phyloP scores from a whole-genome alignment of 257 asterid species.

The Solanum habrochaites region DNA sequence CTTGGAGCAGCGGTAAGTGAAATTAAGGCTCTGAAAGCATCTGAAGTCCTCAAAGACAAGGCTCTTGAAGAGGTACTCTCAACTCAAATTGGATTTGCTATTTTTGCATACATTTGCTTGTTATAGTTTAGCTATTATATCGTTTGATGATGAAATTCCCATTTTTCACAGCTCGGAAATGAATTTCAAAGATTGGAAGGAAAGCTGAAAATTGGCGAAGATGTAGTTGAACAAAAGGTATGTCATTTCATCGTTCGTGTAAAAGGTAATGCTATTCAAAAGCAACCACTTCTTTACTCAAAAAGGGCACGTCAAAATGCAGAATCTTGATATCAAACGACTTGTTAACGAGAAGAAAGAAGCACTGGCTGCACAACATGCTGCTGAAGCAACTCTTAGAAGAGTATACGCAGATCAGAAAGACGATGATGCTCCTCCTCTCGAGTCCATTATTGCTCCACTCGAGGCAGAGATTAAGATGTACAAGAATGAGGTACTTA shows the following conservation, averaged over 20 bases:
- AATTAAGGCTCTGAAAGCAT: conserved; percentile 60
- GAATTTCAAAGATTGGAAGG: conserved; percentile 49
- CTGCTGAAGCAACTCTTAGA: conserved; percentile 88
- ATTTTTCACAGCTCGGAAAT: conserved; percentile 43
- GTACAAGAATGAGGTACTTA: conserved; percentile 59
- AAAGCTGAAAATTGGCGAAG: conserved; percentile 38
- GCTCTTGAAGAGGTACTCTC: conserved; percentile 66
- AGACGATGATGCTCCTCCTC: conserved; percentile 52
- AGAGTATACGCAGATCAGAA: conserved; percentile 70
- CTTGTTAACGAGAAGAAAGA: conserved; percentile 53
- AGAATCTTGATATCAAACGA: conserved; percentile 69
- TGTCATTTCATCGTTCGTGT: background rate
- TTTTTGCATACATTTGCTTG: background rate
- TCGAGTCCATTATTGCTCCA: conserved; percentile 71
- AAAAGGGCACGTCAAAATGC: conserved; percentile 7
- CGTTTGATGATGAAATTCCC: background rate
- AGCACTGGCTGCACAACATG: conserved; percentile 76
- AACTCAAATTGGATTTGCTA: background rate
- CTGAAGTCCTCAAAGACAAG: conserved; percentile 61
- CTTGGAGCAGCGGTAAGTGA: conserved; percentile 56
- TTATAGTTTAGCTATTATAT: background rate
- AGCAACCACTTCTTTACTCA: background rate
- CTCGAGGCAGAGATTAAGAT: conserved; percentile 86
- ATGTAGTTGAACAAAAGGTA: conserved; percentile 61
- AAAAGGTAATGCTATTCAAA: background rate